These are phyloP conservation scores for Colletotrichum godetiae DNA, from an alignment of 2,329 filamentous ascomycete species.

Conservation along the genomic window DNA sequence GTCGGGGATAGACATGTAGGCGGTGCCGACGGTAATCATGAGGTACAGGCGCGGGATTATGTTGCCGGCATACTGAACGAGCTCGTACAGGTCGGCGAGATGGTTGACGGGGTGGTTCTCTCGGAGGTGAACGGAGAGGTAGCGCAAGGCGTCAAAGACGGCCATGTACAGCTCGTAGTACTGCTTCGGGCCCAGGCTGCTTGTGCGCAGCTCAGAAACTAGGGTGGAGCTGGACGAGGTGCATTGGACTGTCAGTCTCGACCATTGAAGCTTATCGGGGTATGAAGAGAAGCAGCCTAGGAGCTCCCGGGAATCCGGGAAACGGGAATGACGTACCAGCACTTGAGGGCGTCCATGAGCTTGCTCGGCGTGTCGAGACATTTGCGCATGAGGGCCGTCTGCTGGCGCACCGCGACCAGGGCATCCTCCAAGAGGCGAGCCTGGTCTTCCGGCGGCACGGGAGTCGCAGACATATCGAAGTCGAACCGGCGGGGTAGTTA, in stretches of 20 bases:
- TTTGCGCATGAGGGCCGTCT: slow-evolving; percentile 96
- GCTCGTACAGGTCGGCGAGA: slow-evolving; percentile 96
- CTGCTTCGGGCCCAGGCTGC: slow-evolving; percentile 97
- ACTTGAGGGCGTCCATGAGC: slow-evolving; percentile 99
- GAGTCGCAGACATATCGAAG: slow-evolving; percentile 56
- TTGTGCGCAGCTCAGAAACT: slow-evolving; percentile 97
- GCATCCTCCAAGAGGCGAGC: slow-evolving; percentile 97
- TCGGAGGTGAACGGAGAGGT: slow-evolving; percentile 94
- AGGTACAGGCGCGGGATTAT: slow-evolving; percentile 96
- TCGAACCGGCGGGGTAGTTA: slow-evolving; percentile 36
- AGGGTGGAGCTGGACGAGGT: slow-evolving; percentile 81
- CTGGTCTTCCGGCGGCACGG: slow-evolving; percentile 80
- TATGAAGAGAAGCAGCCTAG: slow-evolving; percentile 31
- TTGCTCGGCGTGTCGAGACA: slow-evolving; percentile 97
- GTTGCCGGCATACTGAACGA: slow-evolving; percentile 98
- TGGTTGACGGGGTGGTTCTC: slow-evolving; percentile 98
- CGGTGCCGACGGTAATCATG: slow-evolving; percentile 99
- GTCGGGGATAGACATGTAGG: slow-evolving; percentile 98
- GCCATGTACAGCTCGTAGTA: slow-evolving; percentile 99
- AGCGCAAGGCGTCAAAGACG: slow-evolving; percentile 96
- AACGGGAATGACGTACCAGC: slow-evolving; percentile 77
- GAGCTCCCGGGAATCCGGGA: slow-evolving; percentile 31
- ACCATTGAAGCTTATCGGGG: slow-evolving; percentile 35
- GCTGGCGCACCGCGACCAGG: slow-evolving; percentile 93
- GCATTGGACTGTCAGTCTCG: not conserved